Percentiles rank a stretch among this genome's conserved stretches.
These are phyloP conservation scores for Halophytophthora polymorphica DNA, from an alignment of 352 stramenopile species.

Conservation along the genomic window DNA sequence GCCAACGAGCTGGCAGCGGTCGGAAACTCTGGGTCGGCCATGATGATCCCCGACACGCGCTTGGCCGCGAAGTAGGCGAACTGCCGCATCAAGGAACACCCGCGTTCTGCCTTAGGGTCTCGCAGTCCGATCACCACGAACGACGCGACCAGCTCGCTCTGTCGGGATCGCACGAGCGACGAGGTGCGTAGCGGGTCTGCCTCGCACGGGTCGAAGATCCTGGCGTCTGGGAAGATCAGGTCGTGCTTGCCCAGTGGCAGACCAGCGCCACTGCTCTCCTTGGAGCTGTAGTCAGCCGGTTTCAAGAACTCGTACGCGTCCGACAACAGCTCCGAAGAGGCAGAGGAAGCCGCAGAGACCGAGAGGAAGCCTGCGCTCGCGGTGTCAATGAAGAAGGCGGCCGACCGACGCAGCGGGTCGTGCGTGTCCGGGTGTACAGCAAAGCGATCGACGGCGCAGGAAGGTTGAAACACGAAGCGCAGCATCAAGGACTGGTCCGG, in stretches of 20 bases:
- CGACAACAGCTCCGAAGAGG: constrained; percentile 21
- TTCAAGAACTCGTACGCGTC: constrained; percentile 45
- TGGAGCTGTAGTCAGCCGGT: constrained; percentile 18
- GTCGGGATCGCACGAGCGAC: constrained; percentile 13
- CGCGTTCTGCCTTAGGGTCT: constrained; percentile 9
- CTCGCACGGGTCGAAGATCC: constrained; percentile 37
- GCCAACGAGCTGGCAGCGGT: constrained; percentile 14
- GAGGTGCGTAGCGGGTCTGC: constrained; percentile 18
- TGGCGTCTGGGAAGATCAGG: constrained; percentile 25
- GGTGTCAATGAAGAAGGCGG: constrained; percentile 33
- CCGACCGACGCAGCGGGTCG: constrained; percentile 34
- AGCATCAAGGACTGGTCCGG: constrained; percentile 33
- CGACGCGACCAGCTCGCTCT: constrained; percentile 9
- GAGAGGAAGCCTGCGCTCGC: constrained; percentile 53
- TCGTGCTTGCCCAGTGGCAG: constrained; percentile 47
- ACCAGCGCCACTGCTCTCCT: constrained; percentile 13
- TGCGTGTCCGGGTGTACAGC: constrained; percentile 35
- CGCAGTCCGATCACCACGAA: constrained; percentile 32
- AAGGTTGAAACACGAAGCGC: constrained; percentile 54
- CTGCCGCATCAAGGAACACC: constrained; percentile 41
- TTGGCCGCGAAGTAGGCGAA: constrained; percentile 37
- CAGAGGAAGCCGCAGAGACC: constrained; percentile 45
- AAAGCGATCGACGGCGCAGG: constrained; percentile 43
- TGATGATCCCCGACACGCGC: constrained; percentile 39
- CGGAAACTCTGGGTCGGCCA: constrained; percentile 35